Evolutionary conservation across 169 alveolate species (phyloP), one percentile per base, ranked within the genome.

Genomic region (Plasmodium blacklocki): DNA sequence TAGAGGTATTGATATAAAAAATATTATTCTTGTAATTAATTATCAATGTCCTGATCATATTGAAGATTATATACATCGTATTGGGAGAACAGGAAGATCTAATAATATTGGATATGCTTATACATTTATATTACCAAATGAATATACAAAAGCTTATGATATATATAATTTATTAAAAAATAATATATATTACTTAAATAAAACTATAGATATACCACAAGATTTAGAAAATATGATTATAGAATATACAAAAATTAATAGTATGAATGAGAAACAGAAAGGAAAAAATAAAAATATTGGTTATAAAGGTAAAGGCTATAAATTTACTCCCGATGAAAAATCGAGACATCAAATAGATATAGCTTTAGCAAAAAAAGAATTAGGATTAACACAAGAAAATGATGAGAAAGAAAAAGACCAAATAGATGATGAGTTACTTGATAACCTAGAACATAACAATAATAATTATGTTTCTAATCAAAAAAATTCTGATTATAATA

Each of bases 61-160:
- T 93, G 99, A 99, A 74, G 99, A 99, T 93, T 99, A 98, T 92
- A 98, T 99, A 18, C 99, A 99, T 95, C 93, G 99, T 83, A 98
- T 98, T 21, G 99, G 99, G 2, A 94, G 99, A 74, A 99, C 99
- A 0, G 99, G 99, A 1, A 88, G 99, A 50, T 99, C 99, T 3
- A 99, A 99, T 12, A 97, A 95, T 59, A 95, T 97, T 47, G 99
- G 99, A 12, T 97, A 98, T 9, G 98, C 99, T 2, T 97, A 97
- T 83, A 99, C 99, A 26, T 98, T 99, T 88, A 93, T 99, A 12
- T 91, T 96, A 7, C 96, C 97, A 0, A 97, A 97, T 39, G 99
- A 98, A 43, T 99, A 98, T 54, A 97, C 96, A 43, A 94, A 98
- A 88, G 99, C 99, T 1, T 97, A 95, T 62, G 99, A 98, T 75